Evolutionary conservation across 768 basidiomycete species (phyloP), one percentile per base, ranked within the genome.

Genomic region (Phylloporus rhodoxanthus): DNA sequence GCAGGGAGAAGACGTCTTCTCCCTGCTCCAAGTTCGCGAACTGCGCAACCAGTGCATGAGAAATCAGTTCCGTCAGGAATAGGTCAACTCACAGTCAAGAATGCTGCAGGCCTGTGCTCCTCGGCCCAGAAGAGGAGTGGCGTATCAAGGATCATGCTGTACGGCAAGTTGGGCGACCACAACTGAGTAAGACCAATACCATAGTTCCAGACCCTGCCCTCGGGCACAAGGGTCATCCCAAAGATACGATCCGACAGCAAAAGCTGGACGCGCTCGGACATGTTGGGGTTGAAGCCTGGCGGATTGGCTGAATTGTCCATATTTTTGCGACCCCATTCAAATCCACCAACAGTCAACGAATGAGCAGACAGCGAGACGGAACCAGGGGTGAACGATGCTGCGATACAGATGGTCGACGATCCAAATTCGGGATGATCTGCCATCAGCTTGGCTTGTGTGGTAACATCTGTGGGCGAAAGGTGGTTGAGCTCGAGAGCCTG

Each of bases 281-380:
- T 97, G 57, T 89, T 90, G n/a, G 93, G 91, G 69, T 95, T 98
- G 75, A 95, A 99, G 36, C 95, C 92, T 1, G 84, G 73, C 52
- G 91, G 91, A 64, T 90, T 91, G 32, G 80, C 76, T 32, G 90
- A 87, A 37, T 81, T 88, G 61, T 94, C 92, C 57, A 77, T 72
- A 58, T 94, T 95, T 74, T 96, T 97, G 59, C 95, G 76, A 36
- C 94, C 95, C 94, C 94, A 98, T 62, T 99, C 96, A 65, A 98
- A 98, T 14, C 95, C 96, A 52, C 87, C 81, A 8, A 95, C 84
- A 5, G 87, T 85, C 43, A 98, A 72, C 28, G 84, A 88, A 72
- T 97, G 94, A 0, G 95, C 87, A 21, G 92, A 93, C 36, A 99
- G 72, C 19, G 94, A 97, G 25, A 98, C 92, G 4, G 94, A 97